Percentiles rank a stretch among this genome's conserved stretches.
Conservation (phyloP, 2,329 filamentous ascomycete genomes). For the Ophiocordyceps robertsii region DNA sequence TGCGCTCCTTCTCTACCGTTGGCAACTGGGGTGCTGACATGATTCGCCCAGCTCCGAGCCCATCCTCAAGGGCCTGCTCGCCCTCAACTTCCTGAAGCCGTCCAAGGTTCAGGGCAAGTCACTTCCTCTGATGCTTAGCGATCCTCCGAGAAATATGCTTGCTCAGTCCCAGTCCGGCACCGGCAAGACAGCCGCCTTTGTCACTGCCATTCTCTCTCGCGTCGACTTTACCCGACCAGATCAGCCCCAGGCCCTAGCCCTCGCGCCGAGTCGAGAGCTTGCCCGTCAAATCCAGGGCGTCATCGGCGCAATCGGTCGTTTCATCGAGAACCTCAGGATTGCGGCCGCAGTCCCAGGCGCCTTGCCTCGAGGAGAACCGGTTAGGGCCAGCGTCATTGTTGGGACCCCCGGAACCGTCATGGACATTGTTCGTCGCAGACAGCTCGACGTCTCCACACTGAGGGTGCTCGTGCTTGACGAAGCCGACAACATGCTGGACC, state of each 20-base stretch:
- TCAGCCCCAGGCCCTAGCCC: slow-evolving; percentile 71
- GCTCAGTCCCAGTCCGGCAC: slow-evolving; percentile 99
- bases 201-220: slow-evolving; percentile 79
- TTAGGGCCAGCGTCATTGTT: slow-evolving; percentile 70
- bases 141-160: slow-evolving; percentile 89
- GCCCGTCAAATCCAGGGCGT: slow-evolving; percentile 89
- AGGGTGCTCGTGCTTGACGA: slow-evolving; percentile 87
- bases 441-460: slow-evolving; percentile 59
- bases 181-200: slow-evolving; percentile 94
- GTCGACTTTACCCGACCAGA: slow-evolving; percentile 58
- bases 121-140: slow-evolving; percentile 70
- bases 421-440: slow-evolving; percentile 67
- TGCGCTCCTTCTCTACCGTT: neutral
- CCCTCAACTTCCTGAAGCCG: slow-evolving; percentile 83
- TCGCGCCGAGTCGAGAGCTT: slow-evolving; percentile 88
- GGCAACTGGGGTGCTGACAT: slow-evolving; percentile 1
- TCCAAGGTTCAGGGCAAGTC: slow-evolving; percentile 97
- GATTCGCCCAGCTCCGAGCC: slow-evolving; percentile 20
- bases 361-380: slow-evolving; percentile 51
- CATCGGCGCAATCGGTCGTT: slow-evolving; percentile 69
- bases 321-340: slow-evolving; percentile 62
- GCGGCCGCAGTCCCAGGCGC: slow-evolving; percentile 74
- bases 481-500: slow-evolving; percentile 97
- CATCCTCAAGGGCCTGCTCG: slow-evolving; percentile 64
- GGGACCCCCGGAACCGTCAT: slow-evolving; percentile 89